These are phyloP conservation scores for Beauveria asiatica DNA, from an alignment of 2,329 filamentous ascomycete species.

Conservation along the genomic window DNA sequence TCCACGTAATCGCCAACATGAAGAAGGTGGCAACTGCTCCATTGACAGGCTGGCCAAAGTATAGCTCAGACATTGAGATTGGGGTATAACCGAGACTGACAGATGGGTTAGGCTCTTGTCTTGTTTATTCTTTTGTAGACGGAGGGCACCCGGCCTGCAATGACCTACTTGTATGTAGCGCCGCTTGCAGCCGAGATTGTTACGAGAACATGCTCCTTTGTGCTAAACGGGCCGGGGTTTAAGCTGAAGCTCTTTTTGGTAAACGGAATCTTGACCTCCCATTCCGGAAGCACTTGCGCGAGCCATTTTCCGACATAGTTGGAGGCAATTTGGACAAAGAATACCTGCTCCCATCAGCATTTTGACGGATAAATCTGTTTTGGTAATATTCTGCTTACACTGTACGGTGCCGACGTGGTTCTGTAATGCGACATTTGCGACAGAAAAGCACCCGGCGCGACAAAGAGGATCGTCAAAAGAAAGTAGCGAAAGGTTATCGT, in stretches of 20 bases:
- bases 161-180: conserved; percentile 36
- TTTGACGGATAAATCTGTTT: no score
- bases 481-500: conserved; percentile 55
- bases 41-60: conserved; percentile 44
- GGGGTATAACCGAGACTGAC: conserved; percentile 35
- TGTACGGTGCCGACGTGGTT: conserved; percentile 50
- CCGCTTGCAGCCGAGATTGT: conserved; percentile 46
- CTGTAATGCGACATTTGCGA: conserved; percentile 48
- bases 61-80: conserved; percentile 47
- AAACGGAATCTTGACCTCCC: conserved; percentile 37
- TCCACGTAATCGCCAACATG: conserved; percentile 49
- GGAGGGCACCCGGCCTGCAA: no score
- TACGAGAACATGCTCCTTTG: conserved; percentile 50
- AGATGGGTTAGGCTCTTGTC: no score
- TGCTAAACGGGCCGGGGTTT: conserved; percentile 48
- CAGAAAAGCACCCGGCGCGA: conserved; percentile 48
- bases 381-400: conserved; percentile 24
- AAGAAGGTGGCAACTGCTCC: conserved; percentile 49
- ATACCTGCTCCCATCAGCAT: conserved; percentile 17
- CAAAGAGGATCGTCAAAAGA: conserved; percentile 44
- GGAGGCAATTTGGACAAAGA: conserved; percentile 52
- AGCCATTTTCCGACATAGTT: conserved; percentile 47
- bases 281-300: conserved; percentile 40
- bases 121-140: no score
- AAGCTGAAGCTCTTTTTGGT: conserved; percentile 40